phyloP scores from a whole-genome alignment of 2,329 filamentous ascomycete genomes.

The Botrytis elliptica region DNA sequence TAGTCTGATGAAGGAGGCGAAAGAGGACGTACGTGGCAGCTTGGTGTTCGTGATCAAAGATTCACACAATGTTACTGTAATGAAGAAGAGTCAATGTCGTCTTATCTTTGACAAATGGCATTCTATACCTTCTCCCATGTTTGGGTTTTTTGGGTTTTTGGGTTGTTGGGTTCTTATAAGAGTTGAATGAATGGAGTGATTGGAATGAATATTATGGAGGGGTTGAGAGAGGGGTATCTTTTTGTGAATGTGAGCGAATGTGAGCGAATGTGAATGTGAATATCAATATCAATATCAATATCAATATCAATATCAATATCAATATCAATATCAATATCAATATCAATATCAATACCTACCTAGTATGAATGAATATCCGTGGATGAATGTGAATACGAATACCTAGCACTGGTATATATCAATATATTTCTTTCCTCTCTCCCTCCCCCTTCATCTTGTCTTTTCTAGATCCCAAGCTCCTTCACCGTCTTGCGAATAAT shows the following conservation, averaged over 20 bases:
- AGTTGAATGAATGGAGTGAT: not conserved
- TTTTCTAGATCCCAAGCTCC: not conserved
- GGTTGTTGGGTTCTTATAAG: not conserved
- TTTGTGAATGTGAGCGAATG: not conserved
- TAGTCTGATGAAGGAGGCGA: not conserved
- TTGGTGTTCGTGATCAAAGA: not conserved
- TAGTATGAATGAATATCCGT: no score
- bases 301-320: no score
- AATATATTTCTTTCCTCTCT: not conserved
- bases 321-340: no score
- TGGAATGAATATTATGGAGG: not conserved
- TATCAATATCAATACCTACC: no score
- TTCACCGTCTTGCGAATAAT: not conserved
- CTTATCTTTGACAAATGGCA: slow-evolving; percentile 4
- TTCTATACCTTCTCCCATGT: not conserved
- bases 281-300: no score
- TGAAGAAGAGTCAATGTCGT: not conserved
- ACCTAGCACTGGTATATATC: no score
- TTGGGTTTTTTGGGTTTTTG: not conserved
- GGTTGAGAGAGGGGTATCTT: not conserved
- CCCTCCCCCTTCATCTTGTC: not conserved
- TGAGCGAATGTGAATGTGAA: not conserved
- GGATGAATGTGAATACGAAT: not conserved
- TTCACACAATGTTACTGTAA: not conserved
- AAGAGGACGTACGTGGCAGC: slow-evolving; percentile 6